phyloP scores from a whole-genome alignment of 2,329 filamentous ascomycete species.

The Cryphonectria carpinicola region DNA sequence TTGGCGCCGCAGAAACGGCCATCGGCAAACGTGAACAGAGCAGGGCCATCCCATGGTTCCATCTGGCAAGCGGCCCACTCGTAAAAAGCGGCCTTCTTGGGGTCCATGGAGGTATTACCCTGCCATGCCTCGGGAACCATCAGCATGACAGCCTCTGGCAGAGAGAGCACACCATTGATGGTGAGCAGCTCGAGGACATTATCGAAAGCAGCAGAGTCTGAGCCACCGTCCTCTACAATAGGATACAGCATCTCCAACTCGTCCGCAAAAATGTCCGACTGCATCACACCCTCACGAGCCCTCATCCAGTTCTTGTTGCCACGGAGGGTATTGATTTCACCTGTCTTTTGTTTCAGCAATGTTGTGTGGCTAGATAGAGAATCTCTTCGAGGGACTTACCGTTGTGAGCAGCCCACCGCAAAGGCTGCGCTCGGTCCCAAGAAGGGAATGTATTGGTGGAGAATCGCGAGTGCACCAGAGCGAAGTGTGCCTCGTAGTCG shows the following conservation, averaged over 20 bases:
- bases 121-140: conserved; percentile 99
- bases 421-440: conserved; percentile 95
- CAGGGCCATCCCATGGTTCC: conserved; percentile 98
- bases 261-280: conserved; percentile 88
- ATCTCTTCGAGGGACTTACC: conserved; percentile 53
- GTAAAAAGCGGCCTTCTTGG: conserved; percentile 95
- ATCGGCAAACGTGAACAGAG: conserved; percentile 95
- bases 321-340: conserved; percentile 94
- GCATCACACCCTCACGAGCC: conserved; percentile 91
- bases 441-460: conserved; percentile 98
- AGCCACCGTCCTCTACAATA: conserved; percentile 94
- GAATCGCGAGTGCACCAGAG: conserved; percentile 94
- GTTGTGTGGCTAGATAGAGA: neutral
- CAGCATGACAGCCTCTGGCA: conserved; percentile 96
- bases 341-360: conserved; percentile 40
- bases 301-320: conserved; percentile 99
- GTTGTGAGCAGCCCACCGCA: conserved; percentile 97
- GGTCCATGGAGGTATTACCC: conserved; percentile 88
- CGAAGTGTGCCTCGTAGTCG: conserved; percentile 96
- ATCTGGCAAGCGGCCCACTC: conserved; percentile 99
- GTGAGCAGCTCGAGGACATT: conserved; percentile 92
- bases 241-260: conserved; percentile 91
- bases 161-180: conserved; percentile 93
- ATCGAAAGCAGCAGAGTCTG: conserved; percentile 95
- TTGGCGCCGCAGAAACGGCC: conserved; percentile 97